Evolutionary conservation across 2,329 filamentous ascomycete species (phyloP).

Genomic region (Paraphoma sp.): DNA sequence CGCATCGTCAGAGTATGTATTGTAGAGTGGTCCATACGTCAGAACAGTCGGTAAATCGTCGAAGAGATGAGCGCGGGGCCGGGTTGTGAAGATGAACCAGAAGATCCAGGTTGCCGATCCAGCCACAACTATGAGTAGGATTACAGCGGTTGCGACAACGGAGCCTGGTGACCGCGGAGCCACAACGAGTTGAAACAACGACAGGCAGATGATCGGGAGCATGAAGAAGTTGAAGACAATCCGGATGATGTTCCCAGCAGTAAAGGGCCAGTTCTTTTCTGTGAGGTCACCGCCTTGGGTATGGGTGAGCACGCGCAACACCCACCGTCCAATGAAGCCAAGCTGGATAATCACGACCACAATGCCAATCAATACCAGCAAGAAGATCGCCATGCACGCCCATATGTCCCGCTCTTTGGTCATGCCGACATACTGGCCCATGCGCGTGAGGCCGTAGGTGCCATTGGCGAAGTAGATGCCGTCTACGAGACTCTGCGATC

Average conservation of each 20-base stretch:
- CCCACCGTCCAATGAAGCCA: conserved; percentile 78
- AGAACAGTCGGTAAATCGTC: conserved; percentile 91
- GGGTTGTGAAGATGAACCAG: conserved; percentile 78
- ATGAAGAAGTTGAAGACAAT: conserved; percentile 93
- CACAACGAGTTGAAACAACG: conserved; percentile 89
- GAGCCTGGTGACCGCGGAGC: conserved; percentile 71
- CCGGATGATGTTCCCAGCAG: conserved; percentile 65
- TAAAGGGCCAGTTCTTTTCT: conserved; percentile 89
- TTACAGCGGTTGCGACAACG: conserved; percentile 74
- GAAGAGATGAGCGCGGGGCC: conserved; percentile 85
- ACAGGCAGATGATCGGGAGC: conserved; percentile 83
- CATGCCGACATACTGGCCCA: conserved; percentile 86
- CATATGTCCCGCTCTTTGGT: conserved; percentile 78
- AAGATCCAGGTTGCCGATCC: conserved; percentile 80
- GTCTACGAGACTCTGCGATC: conserved; percentile 74
- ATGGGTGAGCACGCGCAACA: conserved; percentile 73
- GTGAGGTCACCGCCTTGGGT: conserved; percentile 85
- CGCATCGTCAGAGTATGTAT: conserved; percentile 94
- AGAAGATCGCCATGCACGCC: conserved; percentile 92
- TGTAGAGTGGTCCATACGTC: conserved; percentile 91
- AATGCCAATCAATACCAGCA: conserved; percentile 75
- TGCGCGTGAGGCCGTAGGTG: conserved; percentile 77
- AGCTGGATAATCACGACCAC: conserved; percentile 75
- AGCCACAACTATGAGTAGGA: conserved; percentile 76
- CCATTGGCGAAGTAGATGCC: conserved; percentile 85